Evolutionary conservation across 2,329 filamentous ascomycete species (phyloP).

Genomic region (Diatrype stigma): DNA sequence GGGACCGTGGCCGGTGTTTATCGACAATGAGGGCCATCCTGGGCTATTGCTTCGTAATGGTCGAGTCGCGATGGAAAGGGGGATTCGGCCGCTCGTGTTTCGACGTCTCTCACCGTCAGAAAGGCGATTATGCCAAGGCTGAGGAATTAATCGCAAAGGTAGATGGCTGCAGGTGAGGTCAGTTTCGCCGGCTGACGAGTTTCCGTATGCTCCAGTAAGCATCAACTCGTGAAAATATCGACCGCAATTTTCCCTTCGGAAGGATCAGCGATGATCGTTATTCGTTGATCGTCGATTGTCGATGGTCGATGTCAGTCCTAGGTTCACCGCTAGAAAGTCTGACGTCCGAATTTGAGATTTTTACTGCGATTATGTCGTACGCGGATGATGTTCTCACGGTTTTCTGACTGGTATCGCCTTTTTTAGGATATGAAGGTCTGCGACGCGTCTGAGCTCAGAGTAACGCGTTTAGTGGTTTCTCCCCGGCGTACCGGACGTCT

Average conservation of each 20-base stretch:
- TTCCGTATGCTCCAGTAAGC: background rate
- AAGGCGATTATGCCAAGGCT: background rate
- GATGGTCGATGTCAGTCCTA: no score
- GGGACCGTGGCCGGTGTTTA: conserved; percentile 67
- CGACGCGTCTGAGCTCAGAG: background rate
- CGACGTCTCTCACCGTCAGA: background rate
- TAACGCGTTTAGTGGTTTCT: background rate
- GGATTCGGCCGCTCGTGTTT: background rate
- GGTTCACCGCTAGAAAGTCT: no score
- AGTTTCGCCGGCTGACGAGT: background rate
- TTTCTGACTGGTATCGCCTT: background rate
- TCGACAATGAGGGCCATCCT: conserved; percentile 67
- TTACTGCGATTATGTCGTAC: no score
- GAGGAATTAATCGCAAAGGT: background rate
- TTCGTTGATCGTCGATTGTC: no score
- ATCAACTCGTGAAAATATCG: background rate
- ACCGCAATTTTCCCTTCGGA: background rate
- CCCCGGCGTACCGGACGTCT: background rate
- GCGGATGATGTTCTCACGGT: background rate
- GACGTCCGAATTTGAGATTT: no score
- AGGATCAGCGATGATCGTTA: background rate
- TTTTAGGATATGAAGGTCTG: background rate
- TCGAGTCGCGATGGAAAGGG: background rate
- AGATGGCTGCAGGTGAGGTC: background rate
- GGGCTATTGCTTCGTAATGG: background rate